Base-by-base conservation (phyloP, 1,284 basidiomycete genomes). In the Puccinia horiana region DNA sequence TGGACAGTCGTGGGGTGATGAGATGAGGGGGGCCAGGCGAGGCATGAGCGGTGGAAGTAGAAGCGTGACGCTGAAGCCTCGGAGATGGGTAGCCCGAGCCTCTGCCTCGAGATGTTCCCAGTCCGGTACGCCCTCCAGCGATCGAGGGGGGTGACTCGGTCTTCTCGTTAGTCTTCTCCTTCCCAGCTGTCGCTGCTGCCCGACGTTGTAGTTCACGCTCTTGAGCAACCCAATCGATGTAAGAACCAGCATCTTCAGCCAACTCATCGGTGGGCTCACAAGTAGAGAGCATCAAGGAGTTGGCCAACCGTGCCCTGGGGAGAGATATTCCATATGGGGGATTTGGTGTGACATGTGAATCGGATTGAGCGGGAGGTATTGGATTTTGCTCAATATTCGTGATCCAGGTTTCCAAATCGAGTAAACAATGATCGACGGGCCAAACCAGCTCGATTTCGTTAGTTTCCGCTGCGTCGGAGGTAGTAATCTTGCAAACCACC, bases 211-310 rank as follows among this genome's bases (percentile, higher is more conserved):
- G 35, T 35, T 81, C 79, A 11, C 79, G 54, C 32, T 81, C 79
- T 65, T 74, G 79, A 35, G 79, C 79, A 1, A 81, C 69, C 69
- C 79, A 73, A 74, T 81, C 79, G 32, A 81, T 81, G 32, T 81
- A 81, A n/a, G 54, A 35, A 47, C 79, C 79, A 4, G 70, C 79
- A 14, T 58, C 40, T 54, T 81, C 79, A 2, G 79, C 79, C 20
- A 81, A 20, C 14, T 65, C 26, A 26, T 81, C 70, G 18, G 58
- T 73, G 32, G 77, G 52, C 56, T 54, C 77, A 56, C 32, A 44
- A 14, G 65, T 32, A 12, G 49, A 70, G 11, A 65, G 29, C n/a
- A 80, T 40, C 29, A 80, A 47, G 11, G 52, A n/a, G 65, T 35
- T 44, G 29, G 77, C 77, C 23, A 80, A n/a, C 9, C 49, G n/a